Conservation (phyloP, 106 monocot species). For the Phalaenopsis equestris region DNA sequence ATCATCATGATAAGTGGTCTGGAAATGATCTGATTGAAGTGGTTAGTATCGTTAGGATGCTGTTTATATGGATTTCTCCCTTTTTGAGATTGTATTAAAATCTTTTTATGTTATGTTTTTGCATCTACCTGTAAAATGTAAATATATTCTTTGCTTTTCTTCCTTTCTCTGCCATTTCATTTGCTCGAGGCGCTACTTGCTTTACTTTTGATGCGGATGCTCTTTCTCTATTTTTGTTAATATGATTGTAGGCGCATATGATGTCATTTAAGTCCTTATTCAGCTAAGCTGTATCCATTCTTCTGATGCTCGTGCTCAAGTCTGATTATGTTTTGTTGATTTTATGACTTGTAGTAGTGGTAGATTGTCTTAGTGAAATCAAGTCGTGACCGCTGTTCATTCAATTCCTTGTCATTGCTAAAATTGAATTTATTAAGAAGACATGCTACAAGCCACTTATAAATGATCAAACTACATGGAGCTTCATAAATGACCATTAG, state of each 20-base stretch:
- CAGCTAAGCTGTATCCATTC: not conserved
- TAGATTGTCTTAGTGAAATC: not conserved
- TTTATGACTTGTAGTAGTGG: not conserved
- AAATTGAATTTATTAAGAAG: too few species aligned
- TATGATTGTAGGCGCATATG: not conserved
- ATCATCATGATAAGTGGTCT: conserved; percentile 30
- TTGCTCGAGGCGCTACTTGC: not conserved
- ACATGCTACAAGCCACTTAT: too few species aligned
- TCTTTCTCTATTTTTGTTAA: not conserved
- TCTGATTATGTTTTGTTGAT: not conserved
- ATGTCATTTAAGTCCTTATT: not conserved
- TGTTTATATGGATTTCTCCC: not conserved
- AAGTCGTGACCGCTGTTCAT: not conserved
- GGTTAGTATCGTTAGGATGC: conserved; percentile 39
- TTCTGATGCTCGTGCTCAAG: not conserved
- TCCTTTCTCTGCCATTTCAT: not conserved
- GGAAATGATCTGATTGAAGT: conserved; percentile 44
- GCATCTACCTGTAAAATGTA: not conserved
- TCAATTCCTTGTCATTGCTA: not conserved
- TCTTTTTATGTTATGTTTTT: not conserved
- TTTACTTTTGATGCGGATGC: not conserved
- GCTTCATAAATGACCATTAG: too few species aligned
- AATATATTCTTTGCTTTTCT: not conserved
- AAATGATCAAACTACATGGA: too few species aligned
- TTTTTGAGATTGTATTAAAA: not conserved